Evolutionary conservation across 805 yeast species (phyloP).

Genomic region (Grigorovia jiainica): DNA sequence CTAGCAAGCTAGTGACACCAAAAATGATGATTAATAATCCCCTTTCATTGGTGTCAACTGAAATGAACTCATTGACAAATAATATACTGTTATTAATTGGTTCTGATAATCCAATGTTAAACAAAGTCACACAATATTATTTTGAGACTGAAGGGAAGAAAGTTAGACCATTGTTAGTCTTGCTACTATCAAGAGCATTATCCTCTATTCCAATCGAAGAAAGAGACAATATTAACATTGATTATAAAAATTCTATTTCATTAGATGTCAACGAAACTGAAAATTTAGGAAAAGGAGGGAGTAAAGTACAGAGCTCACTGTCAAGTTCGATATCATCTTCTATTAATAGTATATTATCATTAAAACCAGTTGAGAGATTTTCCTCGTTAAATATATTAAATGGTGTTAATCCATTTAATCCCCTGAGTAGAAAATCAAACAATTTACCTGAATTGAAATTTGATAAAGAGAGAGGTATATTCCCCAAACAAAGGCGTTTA

Average conservation of each 20-base stretch:
- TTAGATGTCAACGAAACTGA: background rate
- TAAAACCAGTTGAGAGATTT: conserved; percentile 34
- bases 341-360: background rate
- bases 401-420: conserved; percentile 90
- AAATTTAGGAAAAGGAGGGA: background rate
- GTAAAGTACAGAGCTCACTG: too few relatives aligned
- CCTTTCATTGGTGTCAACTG: conserved; percentile 80
- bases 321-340: too few relatives aligned
- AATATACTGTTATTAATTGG: conserved; percentile 84
- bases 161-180: conserved; percentile 82
- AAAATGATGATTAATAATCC: conserved; percentile 61
- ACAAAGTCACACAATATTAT: conserved; percentile 87
- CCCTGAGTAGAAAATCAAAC: conserved; percentile 73
- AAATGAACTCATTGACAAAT: conserved; percentile 81
- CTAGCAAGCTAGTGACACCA: conserved; percentile 68
- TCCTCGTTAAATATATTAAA: conserved; percentile 78
- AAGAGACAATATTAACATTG: conserved; percentile 56
- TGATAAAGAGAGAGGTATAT: conserved; percentile 57
- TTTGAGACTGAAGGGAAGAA: conserved; percentile 96
- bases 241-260: conserved; percentile 47
- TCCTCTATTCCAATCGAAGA: conserved; percentile 60
- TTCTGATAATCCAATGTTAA: conserved; percentile 86
- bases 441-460: conserved; percentile 43
- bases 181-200: conserved; percentile 73
- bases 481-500: conserved; percentile 88